phyloP scores from a whole-genome alignment of 2,329 filamentous ascomycete genomes.

The Sporothrix dimorphospora region DNA sequence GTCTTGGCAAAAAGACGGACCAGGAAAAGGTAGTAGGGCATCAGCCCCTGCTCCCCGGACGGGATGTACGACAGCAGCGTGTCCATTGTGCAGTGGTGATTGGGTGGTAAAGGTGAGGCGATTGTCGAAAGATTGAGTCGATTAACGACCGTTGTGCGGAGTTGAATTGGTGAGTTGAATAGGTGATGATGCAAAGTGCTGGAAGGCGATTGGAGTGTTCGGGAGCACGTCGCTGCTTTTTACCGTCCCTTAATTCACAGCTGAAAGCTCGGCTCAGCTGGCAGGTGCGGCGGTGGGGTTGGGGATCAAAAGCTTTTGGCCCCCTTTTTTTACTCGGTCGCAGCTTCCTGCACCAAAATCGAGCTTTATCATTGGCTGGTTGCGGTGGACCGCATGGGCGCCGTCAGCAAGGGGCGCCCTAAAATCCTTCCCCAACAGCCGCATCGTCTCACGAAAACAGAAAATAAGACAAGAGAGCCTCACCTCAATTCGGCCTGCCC shows the following conservation, averaged over 20 bases:
- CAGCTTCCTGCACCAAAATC: not conserved
- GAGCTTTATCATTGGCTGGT: not conserved
- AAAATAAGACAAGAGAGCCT: not conserved
- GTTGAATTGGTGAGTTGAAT: not conserved
- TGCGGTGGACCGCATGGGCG: not conserved
- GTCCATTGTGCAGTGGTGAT: slow-evolving; percentile 46
- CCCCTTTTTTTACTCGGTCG: not conserved
- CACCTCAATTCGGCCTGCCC: not conserved
- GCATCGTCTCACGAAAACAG: not conserved
- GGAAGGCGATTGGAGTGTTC: not conserved
- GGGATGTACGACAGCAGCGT: slow-evolving; percentile 49
- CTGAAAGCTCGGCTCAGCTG: not conserved
- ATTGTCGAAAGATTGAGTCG: not conserved
- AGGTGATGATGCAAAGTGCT: not conserved
- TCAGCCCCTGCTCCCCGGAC: slow-evolving; percentile 55
- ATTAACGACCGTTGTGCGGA: not conserved
- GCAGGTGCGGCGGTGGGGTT: not conserved
- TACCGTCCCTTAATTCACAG: not conserved
- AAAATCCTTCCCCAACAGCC: not conserved
- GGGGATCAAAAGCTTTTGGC: not conserved
- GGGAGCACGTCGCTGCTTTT: not conserved
- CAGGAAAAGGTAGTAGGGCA: slow-evolving; percentile 63
- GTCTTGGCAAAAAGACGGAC: slow-evolving; percentile 44
- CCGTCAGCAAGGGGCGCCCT: not conserved
- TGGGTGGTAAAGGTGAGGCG: not conserved